Percentiles rank a stretch among this genome's conserved stretches.
These are phyloP conservation scores for Pilatotrama ljubarskyi DNA, from an alignment of 768 basidiomycete genomes.

Conservation along the genomic window DNA sequence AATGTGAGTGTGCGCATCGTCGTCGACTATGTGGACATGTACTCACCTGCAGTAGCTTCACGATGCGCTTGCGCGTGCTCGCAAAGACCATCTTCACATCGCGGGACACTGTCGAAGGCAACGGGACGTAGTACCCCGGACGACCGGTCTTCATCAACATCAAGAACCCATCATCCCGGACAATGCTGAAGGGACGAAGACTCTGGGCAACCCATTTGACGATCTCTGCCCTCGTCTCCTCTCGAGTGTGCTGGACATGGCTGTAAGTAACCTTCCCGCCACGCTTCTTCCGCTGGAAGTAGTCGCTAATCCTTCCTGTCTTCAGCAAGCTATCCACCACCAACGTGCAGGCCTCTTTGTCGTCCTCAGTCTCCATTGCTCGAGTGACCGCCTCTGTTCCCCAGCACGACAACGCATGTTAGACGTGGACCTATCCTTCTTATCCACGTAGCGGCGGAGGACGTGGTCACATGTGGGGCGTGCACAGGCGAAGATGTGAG, in stretches of 20 bases:
- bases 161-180: conserved; percentile 36
- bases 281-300: conserved; percentile 28
- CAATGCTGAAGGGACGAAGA: conserved; percentile 35
- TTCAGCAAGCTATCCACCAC: conserved; percentile 1
- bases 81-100: conserved; percentile 36
- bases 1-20: no score
- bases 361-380: conserved; percentile 17
- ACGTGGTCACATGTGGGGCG: conserved; percentile 21
- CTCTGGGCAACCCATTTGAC: conserved; percentile 39
- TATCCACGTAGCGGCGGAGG: conserved; percentile 28
- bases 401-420: conserved; percentile 37
- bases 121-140: conserved; percentile 38
- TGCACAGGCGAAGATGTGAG: conserved; percentile 30
- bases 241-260: conserved; percentile 28
- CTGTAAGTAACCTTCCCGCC: conserved; percentile 37
- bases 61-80: conserved; percentile 22
- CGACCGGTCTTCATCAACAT: conserved; percentile 36
- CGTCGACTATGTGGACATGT: no score
- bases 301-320: conserved; percentile 23
- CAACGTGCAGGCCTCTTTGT: background rate
- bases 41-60: conserved; percentile 22
- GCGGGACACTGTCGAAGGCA: conserved; percentile 32
- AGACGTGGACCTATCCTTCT: conserved; percentile 26
- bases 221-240: conserved; percentile 33
- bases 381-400: conserved; percentile 26